Evolutionary conservation across 208 protist genomes (phyloP).

Genomic region (Crithidia brevicula): DNA sequence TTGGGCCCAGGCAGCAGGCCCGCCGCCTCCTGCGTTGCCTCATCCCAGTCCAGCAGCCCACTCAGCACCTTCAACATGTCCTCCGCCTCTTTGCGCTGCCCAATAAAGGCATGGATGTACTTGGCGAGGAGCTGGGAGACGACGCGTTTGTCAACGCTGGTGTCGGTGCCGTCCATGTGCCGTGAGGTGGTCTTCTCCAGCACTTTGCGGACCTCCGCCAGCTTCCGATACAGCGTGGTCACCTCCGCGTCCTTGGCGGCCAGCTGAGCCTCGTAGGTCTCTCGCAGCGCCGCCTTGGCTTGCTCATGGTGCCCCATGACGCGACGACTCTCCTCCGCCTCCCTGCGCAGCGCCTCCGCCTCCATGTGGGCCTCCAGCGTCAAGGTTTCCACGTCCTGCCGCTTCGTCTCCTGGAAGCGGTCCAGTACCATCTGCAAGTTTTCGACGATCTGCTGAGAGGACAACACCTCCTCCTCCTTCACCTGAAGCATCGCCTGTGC

Average conservation of each 20-base stretch:
- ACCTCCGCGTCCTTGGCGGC: conserved; percentile 70
- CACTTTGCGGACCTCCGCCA: conserved; percentile 64
- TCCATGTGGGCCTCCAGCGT: conserved; percentile 30
- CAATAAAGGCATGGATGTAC: conserved; percentile 81
- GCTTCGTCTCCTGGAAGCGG: conserved; percentile 33
- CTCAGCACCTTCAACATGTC: conserved; percentile 84
- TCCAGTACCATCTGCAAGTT: conserved; percentile 43
- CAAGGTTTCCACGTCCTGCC: conserved; percentile 31
- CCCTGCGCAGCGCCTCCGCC: conserved; percentile 29
- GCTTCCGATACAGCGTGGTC: conserved; percentile 73
- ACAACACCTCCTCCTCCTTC: conserved; percentile 37
- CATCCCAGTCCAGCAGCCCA: conserved; percentile 80
- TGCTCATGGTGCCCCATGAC: conserved; percentile 21
- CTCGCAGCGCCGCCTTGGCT: not conserved
- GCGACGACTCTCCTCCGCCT: conserved; percentile 12
- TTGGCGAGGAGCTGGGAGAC: conserved; percentile 84
- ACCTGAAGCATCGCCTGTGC: conserved; percentile 35
- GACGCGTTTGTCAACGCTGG: conserved; percentile 81
- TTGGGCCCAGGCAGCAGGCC: conserved; percentile 76
- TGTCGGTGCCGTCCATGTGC: conserved; percentile 56
- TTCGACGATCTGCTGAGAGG: conserved; percentile 14
- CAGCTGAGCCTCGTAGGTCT: conserved; percentile 34
- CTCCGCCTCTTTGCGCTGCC: conserved; percentile 48
- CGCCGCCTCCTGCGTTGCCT: conserved; percentile 74
- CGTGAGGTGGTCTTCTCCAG: conserved; percentile 67